phyloP scores from a whole-genome alignment of 2,329 filamentous ascomycete species.

The Beauveria sp. region DNA sequence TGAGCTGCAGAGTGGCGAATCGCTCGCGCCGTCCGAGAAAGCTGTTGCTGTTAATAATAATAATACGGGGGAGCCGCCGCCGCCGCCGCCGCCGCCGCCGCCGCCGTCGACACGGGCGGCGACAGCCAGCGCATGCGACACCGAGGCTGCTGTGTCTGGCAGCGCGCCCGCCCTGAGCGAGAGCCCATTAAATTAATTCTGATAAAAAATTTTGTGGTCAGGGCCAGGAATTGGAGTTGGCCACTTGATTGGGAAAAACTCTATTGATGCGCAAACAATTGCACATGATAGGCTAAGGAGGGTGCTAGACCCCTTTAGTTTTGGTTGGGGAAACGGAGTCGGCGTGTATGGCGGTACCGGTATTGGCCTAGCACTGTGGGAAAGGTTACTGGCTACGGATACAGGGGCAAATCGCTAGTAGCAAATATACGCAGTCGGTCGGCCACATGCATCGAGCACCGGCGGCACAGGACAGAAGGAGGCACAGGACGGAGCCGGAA shows the following conservation, averaged over 20 bases:
- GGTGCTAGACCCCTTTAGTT: background rate
- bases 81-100: background rate
- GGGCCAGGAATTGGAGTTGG: no score
- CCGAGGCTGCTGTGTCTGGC: background rate
- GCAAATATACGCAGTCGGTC: no score
- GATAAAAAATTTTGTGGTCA: no score
- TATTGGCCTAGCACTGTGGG: no score
- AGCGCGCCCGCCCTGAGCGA: background rate
- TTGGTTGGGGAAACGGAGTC: slow-evolving; percentile 3
- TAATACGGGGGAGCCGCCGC: background rate
- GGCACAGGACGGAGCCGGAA: background rate
- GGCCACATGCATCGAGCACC: background rate
- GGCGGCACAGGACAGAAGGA: background rate
- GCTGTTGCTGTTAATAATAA: background rate
- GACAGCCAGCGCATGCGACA: background rate
- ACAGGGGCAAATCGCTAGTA: no score
- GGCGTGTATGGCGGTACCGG: slow-evolving; percentile 4
- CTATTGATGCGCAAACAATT: background rate
- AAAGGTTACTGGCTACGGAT: no score
- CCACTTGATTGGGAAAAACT: background rate
- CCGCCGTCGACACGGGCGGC: background rate
- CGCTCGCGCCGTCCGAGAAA: background rate
- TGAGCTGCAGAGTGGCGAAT: slow-evolving; percentile 1
- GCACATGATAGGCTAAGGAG: background rate
- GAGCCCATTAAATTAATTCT: background rate